Evolutionary conservation across 2,329 filamentous ascomycete species (phyloP).

Genomic region (Xylariaceae sp.): DNA sequence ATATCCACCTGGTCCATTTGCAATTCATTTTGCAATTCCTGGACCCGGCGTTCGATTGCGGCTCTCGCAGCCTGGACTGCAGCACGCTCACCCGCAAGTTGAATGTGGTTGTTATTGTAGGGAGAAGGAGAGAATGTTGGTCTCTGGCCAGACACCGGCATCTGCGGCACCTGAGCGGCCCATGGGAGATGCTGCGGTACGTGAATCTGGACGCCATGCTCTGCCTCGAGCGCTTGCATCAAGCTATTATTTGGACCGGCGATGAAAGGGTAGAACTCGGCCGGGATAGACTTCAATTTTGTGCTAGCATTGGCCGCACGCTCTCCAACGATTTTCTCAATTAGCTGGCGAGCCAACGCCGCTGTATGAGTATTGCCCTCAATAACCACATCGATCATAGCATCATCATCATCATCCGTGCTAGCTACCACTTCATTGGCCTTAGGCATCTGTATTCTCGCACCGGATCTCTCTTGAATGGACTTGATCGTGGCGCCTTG

Average conservation of each 20-base stretch:
- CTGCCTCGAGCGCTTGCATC: conserved; percentile 64
- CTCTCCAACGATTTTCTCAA: conserved; percentile 83
- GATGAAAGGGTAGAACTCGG: conserved; percentile 94
- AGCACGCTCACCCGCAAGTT: conserved; percentile 77
- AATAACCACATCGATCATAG: conserved; percentile 77
- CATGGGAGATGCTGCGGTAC: conserved; percentile 79
- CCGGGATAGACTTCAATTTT: conserved; percentile 76
- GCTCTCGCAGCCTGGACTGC: conserved; percentile 76
- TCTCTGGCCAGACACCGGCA: conserved; percentile 57
- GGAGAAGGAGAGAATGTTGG: conserved; percentile 67
- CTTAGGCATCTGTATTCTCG: conserved; percentile 84
- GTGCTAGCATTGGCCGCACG: conserved; percentile 76
- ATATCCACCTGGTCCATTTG: conserved; percentile 76
- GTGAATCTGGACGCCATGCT: conserved; percentile 72
- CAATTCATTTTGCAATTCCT: conserved; percentile 71
- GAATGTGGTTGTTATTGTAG: conserved; percentile 73
- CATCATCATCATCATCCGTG: conserved; percentile 70
- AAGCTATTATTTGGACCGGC: conserved; percentile 70
- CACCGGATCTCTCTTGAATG: conserved; percentile 84
- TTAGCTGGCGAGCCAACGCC: conserved; percentile 75
- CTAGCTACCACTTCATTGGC: conserved; percentile 58
- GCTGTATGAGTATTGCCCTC: conserved; percentile 89
- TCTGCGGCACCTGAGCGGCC: conserved; percentile 63
- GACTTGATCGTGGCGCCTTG: conserved; percentile 85
- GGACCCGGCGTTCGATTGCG: conserved; percentile 73